phyloP scores from a whole-genome alignment of 495 filamentous ascomycete species.

The Aspergillus panamensis region DNA sequence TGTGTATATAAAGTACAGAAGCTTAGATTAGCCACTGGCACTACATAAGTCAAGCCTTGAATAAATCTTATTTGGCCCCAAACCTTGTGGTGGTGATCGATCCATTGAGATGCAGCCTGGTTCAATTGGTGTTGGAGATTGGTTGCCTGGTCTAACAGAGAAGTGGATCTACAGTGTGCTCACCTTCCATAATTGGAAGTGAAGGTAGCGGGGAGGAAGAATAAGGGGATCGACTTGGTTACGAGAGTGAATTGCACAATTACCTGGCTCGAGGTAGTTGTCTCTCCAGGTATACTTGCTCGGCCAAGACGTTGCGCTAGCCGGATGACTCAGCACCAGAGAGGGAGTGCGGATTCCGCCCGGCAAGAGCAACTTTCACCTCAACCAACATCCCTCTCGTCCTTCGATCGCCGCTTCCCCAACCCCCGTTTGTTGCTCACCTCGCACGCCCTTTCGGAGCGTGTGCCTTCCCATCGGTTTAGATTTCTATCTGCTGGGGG shows the following conservation, averaged over 20 bases:
- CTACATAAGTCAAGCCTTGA: not conserved
- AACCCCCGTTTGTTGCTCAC: slow-evolving; percentile 2
- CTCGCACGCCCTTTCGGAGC: not conserved
- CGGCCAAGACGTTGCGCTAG: slow-evolving; percentile 11
- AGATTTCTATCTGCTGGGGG: slow-evolving; percentile 2
- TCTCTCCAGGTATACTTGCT: not conserved
- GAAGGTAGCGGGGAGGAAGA: too few species aligned
- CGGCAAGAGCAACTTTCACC: slow-evolving; percentile 41
- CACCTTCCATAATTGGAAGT: too few species aligned
- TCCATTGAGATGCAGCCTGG: not conserved
- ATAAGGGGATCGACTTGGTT: too few species aligned
- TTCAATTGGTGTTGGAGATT: not conserved
- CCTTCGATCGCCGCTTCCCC: slow-evolving; percentile 10
- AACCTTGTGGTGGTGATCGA: not conserved
- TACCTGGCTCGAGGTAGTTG: too few species aligned
- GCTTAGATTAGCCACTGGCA: not conserved
- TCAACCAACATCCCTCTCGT: slow-evolving; percentile 37
- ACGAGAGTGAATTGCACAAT: too few species aligned
- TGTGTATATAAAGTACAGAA: too few species aligned
- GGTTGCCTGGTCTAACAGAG: not conserved
- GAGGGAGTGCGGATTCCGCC: slow-evolving; percentile 42
- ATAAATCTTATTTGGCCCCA: slow-evolving; percentile 2
- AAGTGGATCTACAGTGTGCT: too few species aligned
- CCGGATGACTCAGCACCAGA: slow-evolving; percentile 39
- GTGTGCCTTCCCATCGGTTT: not conserved